Base-by-base conservation (phyloP, 1,139 yeast genomes). In the Sugiyamaella novakii region DNA sequence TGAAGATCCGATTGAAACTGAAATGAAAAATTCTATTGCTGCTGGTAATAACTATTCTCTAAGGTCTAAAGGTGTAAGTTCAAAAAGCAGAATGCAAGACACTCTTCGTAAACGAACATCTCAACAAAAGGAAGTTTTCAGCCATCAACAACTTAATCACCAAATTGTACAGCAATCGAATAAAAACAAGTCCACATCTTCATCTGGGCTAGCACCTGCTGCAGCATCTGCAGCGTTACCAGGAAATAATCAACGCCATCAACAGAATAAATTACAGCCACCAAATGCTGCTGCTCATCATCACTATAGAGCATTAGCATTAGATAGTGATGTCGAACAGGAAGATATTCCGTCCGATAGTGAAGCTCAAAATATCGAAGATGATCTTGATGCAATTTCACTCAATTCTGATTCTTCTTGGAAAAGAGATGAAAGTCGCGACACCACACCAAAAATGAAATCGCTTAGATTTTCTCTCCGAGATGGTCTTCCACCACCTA, bases 391-490 rank as follows among this genome's bases (percentile, higher is more conserved):
- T 43, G 58, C 55, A 1, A 58, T 61, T 8, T 61, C 66, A 5
- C 43, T 62, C 28, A 54, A 50, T 29, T 61, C 67, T 3, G 68
- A 63, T 33, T 63, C 68, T 22, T 62, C 66, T 25, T 65, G 67
- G 66, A 57, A 60, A 43, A 56, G 62, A 18, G 59, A 57, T 34
- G 54, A 59, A 10, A 46, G 22, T 12, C 33, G 33, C 24, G 46
- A 42, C 7, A 35, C 51, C 10, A 41, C 50, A 3, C 35, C 51
- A 12, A 43, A 43, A 17, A 24, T 31, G 3, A 43, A 38, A 17
- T 33, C 44, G 17, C 48, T 52, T 34, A 49, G 46, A 29, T 18
- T 51, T n/a, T 52, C 57, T 1, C 40, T 54, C 34, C 49, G 57
- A 15, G 44, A 49, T n/a, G 53, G 46, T 18, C 40, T 41, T 12